Conservation (phyloP, 1,139 yeast species). For the Tardiomyces depauwii region DNA sequence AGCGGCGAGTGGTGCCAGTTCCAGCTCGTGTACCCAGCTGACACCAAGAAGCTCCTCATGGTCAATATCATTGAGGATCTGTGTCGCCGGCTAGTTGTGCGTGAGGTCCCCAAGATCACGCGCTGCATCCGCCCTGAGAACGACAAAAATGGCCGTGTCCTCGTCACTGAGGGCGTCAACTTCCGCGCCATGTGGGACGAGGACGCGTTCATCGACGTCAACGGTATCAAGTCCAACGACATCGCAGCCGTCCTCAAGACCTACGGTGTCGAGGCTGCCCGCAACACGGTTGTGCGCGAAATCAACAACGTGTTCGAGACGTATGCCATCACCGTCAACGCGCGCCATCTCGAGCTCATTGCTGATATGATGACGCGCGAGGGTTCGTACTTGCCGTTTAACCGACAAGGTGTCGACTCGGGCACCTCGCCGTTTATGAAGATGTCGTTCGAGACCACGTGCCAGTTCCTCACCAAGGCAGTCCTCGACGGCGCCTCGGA, state of each 20-base stretch:
- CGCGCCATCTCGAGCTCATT: slow-evolving; percentile 90
- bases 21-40: slow-evolving; percentile 71
- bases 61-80: slow-evolving; percentile 91
- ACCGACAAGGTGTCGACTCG: slow-evolving; percentile 95
- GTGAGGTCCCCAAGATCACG: slow-evolving; percentile 85
- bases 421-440: slow-evolving; percentile 95
- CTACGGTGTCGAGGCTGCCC: slow-evolving; percentile 98
- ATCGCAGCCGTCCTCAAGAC: slow-evolving; percentile 81
- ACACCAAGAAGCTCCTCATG: slow-evolving; percentile 90
- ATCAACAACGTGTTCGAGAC: slow-evolving; percentile 93
- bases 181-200: slow-evolving; percentile 98
- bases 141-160: slow-evolving; percentile 40
- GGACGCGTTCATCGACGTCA: slow-evolving; percentile 81
- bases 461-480: slow-evolving; percentile 94
- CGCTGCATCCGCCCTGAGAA: slow-evolving; percentile 85
- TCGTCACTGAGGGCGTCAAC: slow-evolving; percentile 97
- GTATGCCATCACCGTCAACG: slow-evolving; percentile 87
- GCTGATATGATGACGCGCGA: slow-evolving; percentile 99
- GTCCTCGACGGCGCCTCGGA: slow-evolving; percentile 89
- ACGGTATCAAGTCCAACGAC: slow-evolving; percentile 84
- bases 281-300: slow-evolving; percentile 94
- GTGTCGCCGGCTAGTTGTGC: slow-evolving; percentile 81
- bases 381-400: slow-evolving; percentile 92
- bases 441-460: slow-evolving; percentile 98
- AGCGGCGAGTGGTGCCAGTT: slow-evolving; percentile 91